Evolutionary conservation across 208 protist species (phyloP).

Genomic region (Naegleria fowleri): DNA sequence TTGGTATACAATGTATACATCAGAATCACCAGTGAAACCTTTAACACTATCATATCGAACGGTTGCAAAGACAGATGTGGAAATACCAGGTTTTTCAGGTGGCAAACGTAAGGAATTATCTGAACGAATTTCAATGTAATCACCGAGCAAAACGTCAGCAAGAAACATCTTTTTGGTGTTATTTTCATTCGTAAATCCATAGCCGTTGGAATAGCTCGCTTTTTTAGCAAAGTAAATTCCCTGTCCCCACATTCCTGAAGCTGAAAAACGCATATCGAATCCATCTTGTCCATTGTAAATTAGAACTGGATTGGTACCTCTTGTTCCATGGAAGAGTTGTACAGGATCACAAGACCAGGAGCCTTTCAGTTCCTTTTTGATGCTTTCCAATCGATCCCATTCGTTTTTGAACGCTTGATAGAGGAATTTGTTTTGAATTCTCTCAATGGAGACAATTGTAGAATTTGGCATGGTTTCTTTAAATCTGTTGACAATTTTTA

Average conservation of each 20-base stretch:
- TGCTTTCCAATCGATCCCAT: background rate
- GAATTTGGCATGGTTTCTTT: background rate
- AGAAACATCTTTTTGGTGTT: background rate
- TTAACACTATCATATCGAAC: conserved; percentile 32
- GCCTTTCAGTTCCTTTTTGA: background rate
- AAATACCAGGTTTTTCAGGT: background rate
- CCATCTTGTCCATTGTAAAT: conserved; percentile 6
- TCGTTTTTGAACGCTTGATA: background rate
- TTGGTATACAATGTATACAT: conserved; percentile 29
- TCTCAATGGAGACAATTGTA: background rate
- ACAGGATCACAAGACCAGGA: background rate
- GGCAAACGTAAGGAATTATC: background rate
- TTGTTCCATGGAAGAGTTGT: background rate
- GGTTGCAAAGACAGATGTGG: background rate
- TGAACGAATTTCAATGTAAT: background rate
- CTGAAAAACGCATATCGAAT: conserved; percentile 22
- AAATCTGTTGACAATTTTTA: background rate
- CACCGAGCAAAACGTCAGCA: background rate
- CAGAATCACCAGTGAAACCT: conserved; percentile 8
- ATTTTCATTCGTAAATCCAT: background rate
- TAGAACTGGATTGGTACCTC: background rate
- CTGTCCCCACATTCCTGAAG: conserved; percentile 21
- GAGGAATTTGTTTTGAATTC: background rate
- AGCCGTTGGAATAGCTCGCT: conserved; percentile 21
- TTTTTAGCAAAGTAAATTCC: conserved; percentile 29